Base-by-base conservation (phyloP, 139 green algal species). In the Zygnema cylindricum region DNA sequence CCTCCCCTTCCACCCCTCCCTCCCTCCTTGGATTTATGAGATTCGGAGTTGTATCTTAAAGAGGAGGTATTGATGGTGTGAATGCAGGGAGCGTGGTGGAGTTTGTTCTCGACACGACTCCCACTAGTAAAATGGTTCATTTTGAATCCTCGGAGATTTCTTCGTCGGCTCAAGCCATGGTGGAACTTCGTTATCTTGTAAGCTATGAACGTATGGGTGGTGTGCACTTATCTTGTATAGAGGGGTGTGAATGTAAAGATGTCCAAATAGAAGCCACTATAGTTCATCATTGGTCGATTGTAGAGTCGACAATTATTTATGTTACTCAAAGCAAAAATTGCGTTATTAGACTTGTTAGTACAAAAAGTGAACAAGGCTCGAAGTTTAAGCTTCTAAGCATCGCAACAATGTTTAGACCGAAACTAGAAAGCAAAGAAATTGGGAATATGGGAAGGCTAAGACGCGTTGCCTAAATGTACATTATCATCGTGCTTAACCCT, bases 311-410 rank as follows among this genome's bases (percentile, higher is more conserved):
- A 0, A 21, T 40, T 1, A 63, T 87, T 11, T 39, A 87, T 40
- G 55, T 87, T 30, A 87, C 43, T 3, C 82, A 87, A 71, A 40
- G 57, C 42, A 30, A n/a, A 25, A 0, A 82, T 0, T 87, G 82
- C 23, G 32, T 87, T 3, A 82, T 87, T 35, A 11, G 82, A 55
- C 39, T 87, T 1, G 42, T n/a, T 3, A 42, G 35, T 22, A n/a
- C 30, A 25, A 36, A 32, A 32, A 71, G 82, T 2, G 43, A 84
- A 30, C n/a, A 35, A 21, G 82, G 69, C 21, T 69, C 38, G n/a
- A 87, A 87, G 55, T 87, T 87, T 42, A 87, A 87, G 55, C 81
- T 87, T n/a, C 25, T 87, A 1, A 63, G 49, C 49, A 63, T 63
- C 7, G 49, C 49, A 63, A 63, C 49, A 7, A 63, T 63, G 49